Conservation (phyloP, 2,329 filamentous ascomycete genomes). For the Corniculantispora saksenae region DNA sequence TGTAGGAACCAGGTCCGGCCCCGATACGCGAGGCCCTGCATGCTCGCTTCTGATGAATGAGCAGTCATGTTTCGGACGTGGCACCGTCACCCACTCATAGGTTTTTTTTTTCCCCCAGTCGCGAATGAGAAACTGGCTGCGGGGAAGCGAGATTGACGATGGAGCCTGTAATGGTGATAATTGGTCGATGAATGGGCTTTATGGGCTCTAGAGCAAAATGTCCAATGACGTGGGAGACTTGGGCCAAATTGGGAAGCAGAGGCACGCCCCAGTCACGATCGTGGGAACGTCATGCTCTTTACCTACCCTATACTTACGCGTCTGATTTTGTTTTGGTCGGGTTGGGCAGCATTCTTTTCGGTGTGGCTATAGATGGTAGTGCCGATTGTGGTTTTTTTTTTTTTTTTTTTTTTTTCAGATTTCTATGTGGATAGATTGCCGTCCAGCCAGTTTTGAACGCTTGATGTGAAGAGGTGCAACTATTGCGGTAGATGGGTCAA, state of each 20-base stretch:
- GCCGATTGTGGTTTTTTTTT: too few species aligned
- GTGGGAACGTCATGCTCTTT: background rate
- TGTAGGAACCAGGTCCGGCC: background rate
- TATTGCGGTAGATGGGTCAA: too few species aligned
- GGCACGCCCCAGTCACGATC: background rate
- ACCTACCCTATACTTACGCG: slow-evolving; percentile 5
- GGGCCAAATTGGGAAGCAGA: slow-evolving; percentile 14
- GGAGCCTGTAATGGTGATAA: slow-evolving; percentile 9
- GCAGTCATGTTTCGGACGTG: background rate
- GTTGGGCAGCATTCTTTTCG: too few species aligned
- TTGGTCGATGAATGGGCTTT: slow-evolving; percentile 3
- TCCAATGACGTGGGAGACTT: slow-evolving; percentile 8
- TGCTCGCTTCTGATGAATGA: background rate
- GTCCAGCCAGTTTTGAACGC: too few species aligned
- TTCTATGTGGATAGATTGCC: too few species aligned
- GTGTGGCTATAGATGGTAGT: too few species aligned
- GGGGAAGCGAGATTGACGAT: slow-evolving; percentile 12
- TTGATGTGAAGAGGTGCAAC: too few species aligned
- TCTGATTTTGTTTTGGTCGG: too few species aligned
- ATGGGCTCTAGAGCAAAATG: slow-evolving; percentile 1
- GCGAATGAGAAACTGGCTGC: background rate
- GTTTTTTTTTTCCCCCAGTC: background rate
- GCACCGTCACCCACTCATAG: background rate
- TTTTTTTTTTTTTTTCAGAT: too few species aligned
- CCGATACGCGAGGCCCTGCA: background rate